Evolutionary conservation across 768 basidiomycete species (phyloP), one percentile per base, ranked within the genome.

Genomic region (Calvatia gigantea): DNA sequence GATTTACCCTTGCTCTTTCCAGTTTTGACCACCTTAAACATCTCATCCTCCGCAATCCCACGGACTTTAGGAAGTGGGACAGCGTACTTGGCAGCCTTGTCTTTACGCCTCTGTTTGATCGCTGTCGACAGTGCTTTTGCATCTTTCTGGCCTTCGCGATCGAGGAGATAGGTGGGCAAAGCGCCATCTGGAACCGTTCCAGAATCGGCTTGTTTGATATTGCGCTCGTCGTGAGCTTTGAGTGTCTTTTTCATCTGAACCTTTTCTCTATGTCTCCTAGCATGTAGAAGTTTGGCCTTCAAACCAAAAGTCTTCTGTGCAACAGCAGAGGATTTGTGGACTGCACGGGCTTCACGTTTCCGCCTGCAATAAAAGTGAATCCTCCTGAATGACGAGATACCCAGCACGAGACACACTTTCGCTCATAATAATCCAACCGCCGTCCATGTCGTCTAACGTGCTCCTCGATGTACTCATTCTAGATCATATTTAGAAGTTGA

Each of bases 391-490:
- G 51, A 58, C 51, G 44, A 43, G 19, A 60, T 52, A 35, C 47
- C 15, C 28, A 32, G 31, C 43, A 51, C 28, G 37, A 37, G 29
- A 75, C 91, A 62, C 69, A 96, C 93, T 89, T 96, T 66, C 86
- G 83, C 78, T 99, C 97, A 72, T 89, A 94, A 72, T 96, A 85
- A 77, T 99, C 95, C 77, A 98, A 76, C 67, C 94, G 85, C 62
- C 94, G 84, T 68, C 96, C 96, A 83, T 98, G 91, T 51, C 94
- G 87, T 75, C 93, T 94, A 71, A 98, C 95, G 67, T 92, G 90
- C 78, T 99, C 96, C 72, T 98, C 96, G 72, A 99, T 98, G 71
- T 98, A 98, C 70, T 98, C 95, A 80, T 98, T 98, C 92, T 99
- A 54, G 9, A 32, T 35, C 37, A 23, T 27, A 27, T 49, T 54